phyloP scores from a whole-genome alignment of 352 stramenopile genomes.

The Globisporangium takayamanum region DNA sequence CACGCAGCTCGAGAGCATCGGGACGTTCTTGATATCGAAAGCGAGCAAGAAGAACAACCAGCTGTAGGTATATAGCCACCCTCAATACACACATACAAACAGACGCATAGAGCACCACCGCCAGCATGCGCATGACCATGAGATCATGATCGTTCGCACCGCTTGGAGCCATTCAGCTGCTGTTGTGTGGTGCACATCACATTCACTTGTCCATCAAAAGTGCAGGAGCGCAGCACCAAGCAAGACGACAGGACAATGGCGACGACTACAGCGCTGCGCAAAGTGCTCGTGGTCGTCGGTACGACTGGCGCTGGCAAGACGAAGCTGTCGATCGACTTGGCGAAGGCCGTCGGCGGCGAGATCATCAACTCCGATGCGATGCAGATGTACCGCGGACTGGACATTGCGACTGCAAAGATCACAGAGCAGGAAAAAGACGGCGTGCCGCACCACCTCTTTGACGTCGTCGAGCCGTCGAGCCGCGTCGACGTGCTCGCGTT shows the following conservation, averaged over 20 bases:
- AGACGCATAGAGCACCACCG: too few species aligned
- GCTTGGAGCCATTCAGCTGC: slow-evolving; percentile 10
- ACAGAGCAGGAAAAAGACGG: slow-evolving; percentile 81
- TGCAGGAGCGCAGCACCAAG: too few species aligned
- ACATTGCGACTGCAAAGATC: slow-evolving; percentile 88
- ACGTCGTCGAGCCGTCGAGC: slow-evolving; percentile 71
- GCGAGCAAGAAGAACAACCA: slow-evolving; percentile 42
- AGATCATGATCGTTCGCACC: background rate
- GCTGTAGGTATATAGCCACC: background rate
- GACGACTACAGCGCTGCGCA: slow-evolving; percentile 40
- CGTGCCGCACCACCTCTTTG: slow-evolving; percentile 87
- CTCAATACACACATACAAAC: too few species aligned
- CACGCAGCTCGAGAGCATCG: slow-evolving; percentile 50
- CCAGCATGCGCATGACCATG: background rate
- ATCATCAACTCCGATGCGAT: slow-evolving; percentile 91
- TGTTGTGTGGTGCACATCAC: slow-evolving; percentile 23
- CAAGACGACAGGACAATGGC: background rate
- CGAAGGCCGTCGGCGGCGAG: slow-evolving; percentile 83
- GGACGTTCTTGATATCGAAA: slow-evolving; percentile 52
- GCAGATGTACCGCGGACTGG: slow-evolving; percentile 89
- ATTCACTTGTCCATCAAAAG: slow-evolving; percentile 15
- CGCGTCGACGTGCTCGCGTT: slow-evolving; percentile 82
- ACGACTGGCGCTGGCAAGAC: slow-evolving; percentile 91
- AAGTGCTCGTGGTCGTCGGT: slow-evolving; percentile 86
- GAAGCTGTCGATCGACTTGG: slow-evolving; percentile 89